Evolutionary conservation across 2,329 filamentous ascomycete species (phyloP).

Genomic region (Cadophora gregata): DNA sequence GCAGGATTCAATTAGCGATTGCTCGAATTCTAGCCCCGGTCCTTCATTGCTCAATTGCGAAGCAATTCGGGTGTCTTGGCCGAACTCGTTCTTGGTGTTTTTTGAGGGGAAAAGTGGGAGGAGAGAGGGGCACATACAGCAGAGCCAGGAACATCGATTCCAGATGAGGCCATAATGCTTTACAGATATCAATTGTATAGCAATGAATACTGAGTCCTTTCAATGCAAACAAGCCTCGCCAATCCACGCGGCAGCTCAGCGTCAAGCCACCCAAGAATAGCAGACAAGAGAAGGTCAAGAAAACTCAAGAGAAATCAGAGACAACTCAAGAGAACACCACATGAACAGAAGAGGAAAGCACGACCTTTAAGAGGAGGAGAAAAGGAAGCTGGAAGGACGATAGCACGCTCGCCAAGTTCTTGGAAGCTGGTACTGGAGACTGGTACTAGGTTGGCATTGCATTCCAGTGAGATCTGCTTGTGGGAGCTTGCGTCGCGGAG

Average conservation of each 20-base stretch:
- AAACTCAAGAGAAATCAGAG: not conserved
- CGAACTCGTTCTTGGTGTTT: not conserved
- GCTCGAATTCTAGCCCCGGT: not conserved
- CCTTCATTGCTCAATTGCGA: not conserved
- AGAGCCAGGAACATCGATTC: constrained; percentile 31
- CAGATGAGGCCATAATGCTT: constrained; percentile 34
- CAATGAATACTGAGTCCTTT: not conserved
- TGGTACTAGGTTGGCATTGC: too few relatives aligned
- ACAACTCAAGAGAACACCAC: not conserved
- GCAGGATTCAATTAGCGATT: not conserved
- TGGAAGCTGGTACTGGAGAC: too few relatives aligned
- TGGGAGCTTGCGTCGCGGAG: constrained; percentile 11
- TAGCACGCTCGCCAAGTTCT: constrained; percentile 12
- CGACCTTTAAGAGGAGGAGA: constrained; percentile 7
- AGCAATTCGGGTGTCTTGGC: not conserved
- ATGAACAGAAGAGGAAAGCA: not conserved
- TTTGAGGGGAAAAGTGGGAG: not conserved
- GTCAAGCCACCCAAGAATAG: constrained; percentile 11
- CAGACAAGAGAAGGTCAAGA: not conserved
- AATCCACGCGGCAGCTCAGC: not conserved
- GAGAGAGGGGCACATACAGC: constrained; percentile 1
- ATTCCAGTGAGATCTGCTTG: constrained; percentile 1
- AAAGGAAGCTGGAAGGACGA: not conserved
- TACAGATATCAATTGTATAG: not conserved
- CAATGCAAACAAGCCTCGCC: constrained; percentile 17